Evolutionary conservation across 1,284 basidiomycete genomes (phyloP), one percentile per base, ranked within the genome.

Genomic region (Chondrostereum purpureum): DNA sequence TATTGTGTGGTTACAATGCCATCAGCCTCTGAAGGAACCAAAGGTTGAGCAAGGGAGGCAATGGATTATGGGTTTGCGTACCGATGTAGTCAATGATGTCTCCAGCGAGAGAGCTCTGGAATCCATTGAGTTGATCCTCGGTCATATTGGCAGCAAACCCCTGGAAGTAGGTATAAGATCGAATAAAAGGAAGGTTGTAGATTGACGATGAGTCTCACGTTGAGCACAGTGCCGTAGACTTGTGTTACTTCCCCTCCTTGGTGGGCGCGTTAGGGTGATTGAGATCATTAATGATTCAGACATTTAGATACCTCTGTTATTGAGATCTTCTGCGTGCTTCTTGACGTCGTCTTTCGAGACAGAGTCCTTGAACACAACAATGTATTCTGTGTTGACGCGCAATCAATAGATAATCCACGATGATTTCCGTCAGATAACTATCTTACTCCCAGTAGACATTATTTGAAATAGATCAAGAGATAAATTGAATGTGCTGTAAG

Each of bases 311-410:
- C 77, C 76, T 45, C 69, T 67, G 5, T 50, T 50, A 22, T 58
- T 56, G 10, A 81, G 65, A 3, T 68, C 58, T 0, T 60, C 47
- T 2, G 57, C 66, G 49, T 72, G 74, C 44, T 73, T 54, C 31
- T 73, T 53, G 37, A 82, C 66, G 43, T 70, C 57, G 1, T 67
- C 68, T 23, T 61, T 40, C n/a, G 69, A 58, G 42, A 67, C 73
- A 36, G 48, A 45, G 8, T 72, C 60, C 56, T 80, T 80, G 66
- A 80, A 80, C n/a, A 77, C 68, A 36, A 81, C 71, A 49, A 81
- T 78, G 57, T 69, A 79, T 50, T 61, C 75, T 77, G 52, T n/a
- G n/a, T n/a, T n/a, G n/a, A n/a, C n/a, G n/a, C n/a, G n/a, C n/a
- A n/a, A n/a, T n/a, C n/a, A n/a, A n/a, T n/a, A n/a, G n/a, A n/a